These are phyloP conservation scores for Pseudocercospora musae DNA, from an alignment of 2,329 filamentous ascomycete species.

Conservation along the genomic window DNA sequence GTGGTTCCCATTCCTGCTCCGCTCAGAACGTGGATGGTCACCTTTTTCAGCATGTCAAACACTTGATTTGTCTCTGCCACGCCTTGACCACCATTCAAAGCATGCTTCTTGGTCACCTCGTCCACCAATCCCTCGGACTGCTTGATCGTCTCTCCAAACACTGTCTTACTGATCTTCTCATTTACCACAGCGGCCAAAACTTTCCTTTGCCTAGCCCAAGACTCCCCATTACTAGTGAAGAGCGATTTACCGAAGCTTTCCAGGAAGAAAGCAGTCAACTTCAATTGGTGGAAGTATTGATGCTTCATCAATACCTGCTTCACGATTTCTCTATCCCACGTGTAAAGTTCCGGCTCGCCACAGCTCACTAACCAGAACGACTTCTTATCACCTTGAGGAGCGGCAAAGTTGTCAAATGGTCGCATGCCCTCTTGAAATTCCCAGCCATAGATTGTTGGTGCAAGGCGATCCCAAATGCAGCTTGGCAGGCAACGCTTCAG, in stretches of 20 bases:
- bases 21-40: conserved; percentile 34
- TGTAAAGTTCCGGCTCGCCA: conserved; percentile 22
- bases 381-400: conserved; percentile 19
- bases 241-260: conserved; percentile 28
- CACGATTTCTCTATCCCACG: conserved; percentile 25
- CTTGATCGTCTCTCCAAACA: conserved; percentile 30
- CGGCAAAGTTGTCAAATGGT: conserved; percentile 19
- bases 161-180: conserved; percentile 33
- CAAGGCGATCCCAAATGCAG: conserved; percentile 22
- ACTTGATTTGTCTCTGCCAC: conserved; percentile 21
- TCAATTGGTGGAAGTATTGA: conserved; percentile 24
- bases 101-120: conserved; percentile 17
- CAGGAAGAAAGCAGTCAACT: conserved; percentile 22
- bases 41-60: conserved; percentile 36
- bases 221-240: conserved; percentile 25
- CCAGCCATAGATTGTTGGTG: conserved; percentile 28
- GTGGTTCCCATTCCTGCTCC: conserved; percentile 34
- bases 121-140: conserved; percentile 30
- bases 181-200: conserved; percentile 34
- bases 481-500: conserved; percentile 23
- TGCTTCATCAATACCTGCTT: conserved; percentile 24
- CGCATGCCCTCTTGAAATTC: conserved; percentile 27
- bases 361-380: conserved; percentile 22
- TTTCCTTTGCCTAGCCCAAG: conserved; percentile 34
- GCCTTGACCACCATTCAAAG: not conserved